Evolutionary conservation across 768 basidiomycete genomes (phyloP).

Genomic region (Tylopilus vinaceipallidus): DNA sequence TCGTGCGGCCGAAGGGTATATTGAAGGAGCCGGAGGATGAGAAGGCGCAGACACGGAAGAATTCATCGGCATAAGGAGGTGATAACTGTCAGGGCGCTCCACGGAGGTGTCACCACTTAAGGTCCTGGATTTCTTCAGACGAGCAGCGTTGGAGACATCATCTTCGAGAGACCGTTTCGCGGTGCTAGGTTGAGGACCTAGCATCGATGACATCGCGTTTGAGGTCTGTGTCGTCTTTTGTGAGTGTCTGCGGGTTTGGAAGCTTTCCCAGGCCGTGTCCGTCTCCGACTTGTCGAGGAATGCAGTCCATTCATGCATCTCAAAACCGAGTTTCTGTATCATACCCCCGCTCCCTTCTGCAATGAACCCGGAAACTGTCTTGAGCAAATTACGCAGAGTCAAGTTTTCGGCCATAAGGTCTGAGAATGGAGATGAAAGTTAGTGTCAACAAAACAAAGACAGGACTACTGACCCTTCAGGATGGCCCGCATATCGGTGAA

Average conservation of each 20-base stretch:
- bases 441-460: background rate
- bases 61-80: conserved; percentile 57
- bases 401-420: conserved; percentile 92
- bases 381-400: conserved; percentile 74
- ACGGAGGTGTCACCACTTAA: conserved; percentile 41
- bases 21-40: conserved; percentile 30
- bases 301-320: conserved; percentile 71
- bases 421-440: conserved; percentile 26
- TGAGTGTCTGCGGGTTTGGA: conserved; percentile 60
- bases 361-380: conserved; percentile 75
- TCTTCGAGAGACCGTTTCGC: conserved; percentile 34
- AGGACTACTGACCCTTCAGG: conserved; percentile 55
- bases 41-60: conserved; percentile 35
- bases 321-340: conserved; percentile 77
- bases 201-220: conserved; percentile 29
- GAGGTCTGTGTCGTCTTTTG: conserved; percentile 32
- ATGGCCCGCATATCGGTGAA: conserved; percentile 80
- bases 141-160: conserved; percentile 18
- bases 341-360: conserved; percentile 84
- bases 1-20: conserved; percentile 47
- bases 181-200: conserved; percentile 22
- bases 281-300: conserved; percentile 87
- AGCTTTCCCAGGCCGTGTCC: conserved; percentile 91
- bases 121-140: conserved; percentile 52
- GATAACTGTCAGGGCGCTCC: conserved; percentile 43